Evolutionary conservation across 2,329 filamentous ascomycete species (phyloP).

Genomic region (Xenoacremonium recifei): DNA sequence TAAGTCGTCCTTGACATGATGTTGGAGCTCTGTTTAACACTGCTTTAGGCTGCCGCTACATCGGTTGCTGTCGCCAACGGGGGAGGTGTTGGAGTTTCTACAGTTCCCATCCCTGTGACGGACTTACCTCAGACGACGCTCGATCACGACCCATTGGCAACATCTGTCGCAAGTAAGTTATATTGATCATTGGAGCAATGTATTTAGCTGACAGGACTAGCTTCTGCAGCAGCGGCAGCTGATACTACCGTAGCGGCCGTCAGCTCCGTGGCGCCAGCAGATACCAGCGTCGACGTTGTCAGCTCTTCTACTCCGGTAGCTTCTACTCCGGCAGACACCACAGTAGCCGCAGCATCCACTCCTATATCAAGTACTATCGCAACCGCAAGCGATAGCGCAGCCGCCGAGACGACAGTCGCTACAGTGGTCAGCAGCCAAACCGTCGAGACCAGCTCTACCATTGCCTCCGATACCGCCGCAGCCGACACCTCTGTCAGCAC

Average conservation of each 20-base stretch:
- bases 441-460: too few species aligned
- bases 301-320: constrained; percentile 8
- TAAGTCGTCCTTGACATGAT: too few species aligned
- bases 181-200: not conserved
- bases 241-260: not conserved
- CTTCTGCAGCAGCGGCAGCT: not conserved
- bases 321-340: constrained; percentile 1
- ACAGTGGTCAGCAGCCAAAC: too few species aligned
- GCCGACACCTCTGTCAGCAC: not conserved
- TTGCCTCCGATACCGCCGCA: constrained; percentile 3
- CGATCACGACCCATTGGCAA: constrained; percentile 13
- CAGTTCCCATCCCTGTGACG: constrained; percentile 25
- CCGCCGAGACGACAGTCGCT: too few species aligned
- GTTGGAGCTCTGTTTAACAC: too few species aligned
- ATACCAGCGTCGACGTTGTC: constrained; percentile 12
- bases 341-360: not conserved
- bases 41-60: constrained; percentile 2
- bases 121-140: constrained; percentile 30
- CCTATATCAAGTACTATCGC: too few species aligned
- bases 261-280: constrained; percentile 1
- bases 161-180: not conserved
- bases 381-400: too few species aligned
- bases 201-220: not conserved
- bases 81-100: constrained; percentile 30
- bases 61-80: constrained; percentile 17